These are phyloP conservation scores for Talaromyces borbonicus DNA, from an alignment of 495 filamentous ascomycete genomes.

Conservation along the genomic window DNA sequence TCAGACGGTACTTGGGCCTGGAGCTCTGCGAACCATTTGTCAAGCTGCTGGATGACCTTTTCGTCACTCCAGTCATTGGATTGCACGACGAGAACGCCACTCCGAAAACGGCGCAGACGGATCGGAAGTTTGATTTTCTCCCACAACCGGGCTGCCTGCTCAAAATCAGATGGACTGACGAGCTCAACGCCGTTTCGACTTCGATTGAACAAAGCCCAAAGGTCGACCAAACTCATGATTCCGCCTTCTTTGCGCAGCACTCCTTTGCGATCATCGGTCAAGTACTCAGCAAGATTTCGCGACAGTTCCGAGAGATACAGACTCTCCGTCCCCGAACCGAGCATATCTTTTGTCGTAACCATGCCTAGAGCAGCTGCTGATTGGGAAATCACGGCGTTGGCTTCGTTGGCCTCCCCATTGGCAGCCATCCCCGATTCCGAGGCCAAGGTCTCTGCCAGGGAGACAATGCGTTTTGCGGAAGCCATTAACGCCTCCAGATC, in stretches of 20 bases:
- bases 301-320: constrained; percentile 70
- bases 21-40: constrained; percentile 67
- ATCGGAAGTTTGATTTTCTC: constrained; percentile 82
- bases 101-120: constrained; percentile 77
- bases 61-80: constrained; percentile 82
- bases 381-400: constrained; percentile 66
- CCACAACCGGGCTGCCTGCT: constrained; percentile 80
- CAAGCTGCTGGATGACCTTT: constrained; percentile 67
- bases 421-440: constrained; percentile 51
- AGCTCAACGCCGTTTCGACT: constrained; percentile 89
- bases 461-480: constrained; percentile 89
- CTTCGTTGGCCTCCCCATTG: constrained; percentile 48
- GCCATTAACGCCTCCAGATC: constrained; percentile 96
- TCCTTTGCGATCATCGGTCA: constrained; percentile 80
- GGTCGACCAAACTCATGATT: constrained; percentile 87
- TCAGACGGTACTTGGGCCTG: constrained; percentile 53
- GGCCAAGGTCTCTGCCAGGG: constrained; percentile 81
- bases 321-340: constrained; percentile 44
- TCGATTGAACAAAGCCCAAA: constrained; percentile 98
- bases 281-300: constrained; percentile 82
- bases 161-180: constrained; percentile 84
- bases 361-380: constrained; percentile 80
- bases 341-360: constrained; percentile 91
- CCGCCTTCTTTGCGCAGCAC: constrained; percentile 78
- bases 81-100: constrained; percentile 86